Evolutionary conservation across 805 yeast species (phyloP).

Genomic region (Kodamaea jinghongensis): DNA sequence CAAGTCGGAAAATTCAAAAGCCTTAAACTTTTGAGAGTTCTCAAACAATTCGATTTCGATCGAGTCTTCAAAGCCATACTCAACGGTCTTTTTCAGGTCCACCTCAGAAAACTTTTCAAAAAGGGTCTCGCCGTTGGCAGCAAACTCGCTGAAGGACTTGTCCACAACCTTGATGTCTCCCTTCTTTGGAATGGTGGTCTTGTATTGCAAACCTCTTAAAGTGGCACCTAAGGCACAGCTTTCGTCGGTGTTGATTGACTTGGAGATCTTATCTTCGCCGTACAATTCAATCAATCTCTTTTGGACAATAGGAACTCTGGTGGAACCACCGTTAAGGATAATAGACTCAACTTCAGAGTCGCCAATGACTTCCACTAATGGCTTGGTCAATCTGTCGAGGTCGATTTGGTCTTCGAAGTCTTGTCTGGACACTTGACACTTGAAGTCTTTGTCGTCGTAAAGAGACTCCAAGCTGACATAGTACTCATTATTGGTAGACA

Average conservation of each 20-base stretch:
- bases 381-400: conserved; percentile 46
- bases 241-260: conserved; percentile 93
- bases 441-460: conserved; percentile 71
- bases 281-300: conserved; percentile 50
- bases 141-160: conserved; percentile 49
- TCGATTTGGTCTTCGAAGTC: conserved; percentile 69
- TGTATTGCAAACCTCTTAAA: conserved; percentile 66
- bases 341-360: conserved; percentile 51
- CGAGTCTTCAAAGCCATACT: conserved; percentile 33
- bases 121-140: conserved; percentile 30
- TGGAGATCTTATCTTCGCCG: conserved; percentile 63
- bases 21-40: conserved; percentile 34
- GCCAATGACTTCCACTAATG: conserved; percentile 44
- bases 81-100: conserved; percentile 31
- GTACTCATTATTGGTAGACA: conserved; percentile 86
- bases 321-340: conserved; percentile 85
- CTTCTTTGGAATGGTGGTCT: conserved; percentile 66
- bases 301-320: conserved; percentile 87
- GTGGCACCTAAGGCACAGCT: conserved; percentile 89
- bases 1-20: conserved; percentile 25
- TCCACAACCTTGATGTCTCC: conserved; percentile 59
- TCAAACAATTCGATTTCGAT: conserved; percentile 35
- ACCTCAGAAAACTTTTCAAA: conserved; percentile 49
- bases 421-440: conserved; percentile 62
- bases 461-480: conserved; percentile 74